Percentiles rank a stretch among this genome's conserved stretches.
These are phyloP conservation scores for Penicillium concentricum DNA, from an alignment of 2,329 filamentous ascomycete genomes.

Conservation along the genomic window DNA sequence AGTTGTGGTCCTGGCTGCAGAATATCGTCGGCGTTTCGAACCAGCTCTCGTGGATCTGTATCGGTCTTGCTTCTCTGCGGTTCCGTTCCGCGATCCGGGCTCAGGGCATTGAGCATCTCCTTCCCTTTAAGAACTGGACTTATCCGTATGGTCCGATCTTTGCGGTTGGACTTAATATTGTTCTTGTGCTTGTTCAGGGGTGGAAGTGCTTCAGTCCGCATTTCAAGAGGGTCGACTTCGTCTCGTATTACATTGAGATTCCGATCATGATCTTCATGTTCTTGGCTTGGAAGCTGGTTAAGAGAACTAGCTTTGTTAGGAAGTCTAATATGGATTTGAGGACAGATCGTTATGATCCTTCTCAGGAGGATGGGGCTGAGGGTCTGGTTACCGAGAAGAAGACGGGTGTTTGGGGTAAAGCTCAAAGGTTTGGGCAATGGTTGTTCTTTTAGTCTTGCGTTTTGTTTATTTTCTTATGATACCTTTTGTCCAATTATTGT, in stretches of 20 bases:
- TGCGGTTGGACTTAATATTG: conserved; percentile 56
- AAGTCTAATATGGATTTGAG: conserved; percentile 52
- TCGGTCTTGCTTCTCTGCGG: conserved; percentile 63
- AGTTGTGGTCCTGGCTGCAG: conserved; percentile 66
- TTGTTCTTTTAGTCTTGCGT: conserved; percentile 33
- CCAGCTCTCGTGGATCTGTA: conserved; percentile 63
- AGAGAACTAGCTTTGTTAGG: conserved; percentile 46
- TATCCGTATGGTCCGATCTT: conserved; percentile 62
- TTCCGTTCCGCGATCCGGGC: conserved; percentile 58
- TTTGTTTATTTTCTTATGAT: neutral
- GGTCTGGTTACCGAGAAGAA: conserved; percentile 19
- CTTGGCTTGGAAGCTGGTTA: conserved; percentile 56
- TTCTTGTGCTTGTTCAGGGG: conserved; percentile 64
- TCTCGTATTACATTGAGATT: conserved; percentile 64
- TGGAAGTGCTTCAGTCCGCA: conserved; percentile 59
- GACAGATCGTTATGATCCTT: conserved; percentile 46
- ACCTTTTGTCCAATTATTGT: too few species aligned
- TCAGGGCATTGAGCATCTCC: conserved; percentile 60
- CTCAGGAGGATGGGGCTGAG: conserved; percentile 25
- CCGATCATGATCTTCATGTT: conserved; percentile 59
- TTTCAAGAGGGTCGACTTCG: conserved; percentile 60
- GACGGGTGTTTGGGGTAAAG: conserved; percentile 17
- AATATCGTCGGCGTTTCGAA: conserved; percentile 68
- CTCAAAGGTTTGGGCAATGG: conserved; percentile 40
- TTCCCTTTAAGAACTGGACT: conserved; percentile 67